Evolutionary conservation across 2,329 filamentous ascomycete genomes (phyloP).

Genomic region (Dactylellina parvicollis): DNA sequence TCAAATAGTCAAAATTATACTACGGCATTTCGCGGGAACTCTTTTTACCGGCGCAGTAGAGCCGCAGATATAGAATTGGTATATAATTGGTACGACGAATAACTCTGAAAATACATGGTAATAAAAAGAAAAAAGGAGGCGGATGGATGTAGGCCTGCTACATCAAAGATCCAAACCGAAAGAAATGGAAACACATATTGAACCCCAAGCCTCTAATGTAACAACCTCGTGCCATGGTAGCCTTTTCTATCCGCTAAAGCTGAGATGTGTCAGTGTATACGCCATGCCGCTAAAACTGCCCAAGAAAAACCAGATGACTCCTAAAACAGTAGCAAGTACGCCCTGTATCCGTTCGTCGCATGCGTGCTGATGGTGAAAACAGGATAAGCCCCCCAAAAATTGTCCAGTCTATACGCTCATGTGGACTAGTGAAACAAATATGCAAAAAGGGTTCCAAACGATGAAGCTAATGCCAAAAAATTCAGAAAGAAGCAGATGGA

Average conservation of each 20-base stretch:
- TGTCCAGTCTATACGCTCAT: conserved; percentile 36
- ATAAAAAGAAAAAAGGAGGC: conserved; percentile 27
- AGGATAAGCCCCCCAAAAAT: conserved; percentile 15
- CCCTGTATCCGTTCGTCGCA: conserved; percentile 12
- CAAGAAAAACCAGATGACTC: conserved; percentile 35
- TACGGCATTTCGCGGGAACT: conserved; percentile 30
- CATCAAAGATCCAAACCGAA: conserved; percentile 9
- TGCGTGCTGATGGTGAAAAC: conserved; percentile 35
- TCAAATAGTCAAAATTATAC: conserved; percentile 37
- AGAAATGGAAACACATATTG: conserved; percentile 26
- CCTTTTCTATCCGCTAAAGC: conserved; percentile 35
- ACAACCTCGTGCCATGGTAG: conserved; percentile 32
- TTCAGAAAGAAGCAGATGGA: not conserved
- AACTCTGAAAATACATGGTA: conserved; percentile 40
- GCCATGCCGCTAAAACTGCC: conserved; percentile 50
- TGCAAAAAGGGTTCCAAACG: conserved; percentile 32
- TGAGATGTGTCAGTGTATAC: conserved; percentile 40
- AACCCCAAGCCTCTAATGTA: conserved; percentile 44
- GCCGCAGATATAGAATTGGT: conserved; percentile 22
- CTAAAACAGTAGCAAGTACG: conserved; percentile 20
- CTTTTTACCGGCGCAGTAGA: conserved; percentile 6
- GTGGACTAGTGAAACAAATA: conserved; percentile 15
- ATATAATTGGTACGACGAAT: conserved; percentile 29
- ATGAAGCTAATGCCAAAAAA: no score
- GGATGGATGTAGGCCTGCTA: conserved; percentile 14